Conservation (phyloP, 176 grass and related monocot species). For the Avena insularis region DNA sequence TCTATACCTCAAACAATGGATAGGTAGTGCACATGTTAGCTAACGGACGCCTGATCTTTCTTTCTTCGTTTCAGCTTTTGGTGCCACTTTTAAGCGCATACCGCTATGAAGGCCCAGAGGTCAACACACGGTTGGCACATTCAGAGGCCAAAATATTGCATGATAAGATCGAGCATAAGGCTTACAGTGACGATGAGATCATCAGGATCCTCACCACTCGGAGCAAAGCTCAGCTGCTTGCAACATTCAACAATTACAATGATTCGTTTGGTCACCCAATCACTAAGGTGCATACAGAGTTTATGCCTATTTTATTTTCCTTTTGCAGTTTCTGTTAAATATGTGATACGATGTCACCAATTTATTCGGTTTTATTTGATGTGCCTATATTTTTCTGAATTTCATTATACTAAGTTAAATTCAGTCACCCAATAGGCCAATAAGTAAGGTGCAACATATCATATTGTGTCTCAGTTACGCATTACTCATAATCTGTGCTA, state of each 20-base stretch:
- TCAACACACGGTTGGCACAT: slow-evolving; percentile 75
- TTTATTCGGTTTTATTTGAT: background rate
- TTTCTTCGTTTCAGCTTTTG: slow-evolving; percentile 68
- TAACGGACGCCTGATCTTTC: background rate
- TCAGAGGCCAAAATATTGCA: slow-evolving; percentile 89
- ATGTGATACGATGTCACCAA: background rate
- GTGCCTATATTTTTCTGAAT: background rate
- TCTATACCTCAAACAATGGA: background rate
- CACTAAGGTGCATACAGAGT: slow-evolving; percentile 67
- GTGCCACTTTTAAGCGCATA: slow-evolving; percentile 83
- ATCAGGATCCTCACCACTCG: slow-evolving; percentile 85
- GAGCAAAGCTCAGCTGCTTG: slow-evolving; percentile 87
- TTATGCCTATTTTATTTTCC: background rate
- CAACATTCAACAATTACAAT: slow-evolving; percentile 85
- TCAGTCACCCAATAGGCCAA: background rate
- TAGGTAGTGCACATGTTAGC: background rate
- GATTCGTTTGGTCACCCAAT: slow-evolving; percentile 79
- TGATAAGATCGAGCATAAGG: slow-evolving; percentile 83
- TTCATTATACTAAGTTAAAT: slow-evolving; percentile 4
- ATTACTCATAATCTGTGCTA: background rate
- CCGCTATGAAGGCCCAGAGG: slow-evolving; percentile 75
- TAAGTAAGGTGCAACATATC: background rate
- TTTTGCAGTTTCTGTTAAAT: background rate
- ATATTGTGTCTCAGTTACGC: background rate
- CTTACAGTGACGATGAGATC: slow-evolving; percentile 80